These are phyloP conservation scores for Bipolaris oryzae DNA, from an alignment of 2,329 filamentous ascomycete genomes.

Conservation along the genomic window DNA sequence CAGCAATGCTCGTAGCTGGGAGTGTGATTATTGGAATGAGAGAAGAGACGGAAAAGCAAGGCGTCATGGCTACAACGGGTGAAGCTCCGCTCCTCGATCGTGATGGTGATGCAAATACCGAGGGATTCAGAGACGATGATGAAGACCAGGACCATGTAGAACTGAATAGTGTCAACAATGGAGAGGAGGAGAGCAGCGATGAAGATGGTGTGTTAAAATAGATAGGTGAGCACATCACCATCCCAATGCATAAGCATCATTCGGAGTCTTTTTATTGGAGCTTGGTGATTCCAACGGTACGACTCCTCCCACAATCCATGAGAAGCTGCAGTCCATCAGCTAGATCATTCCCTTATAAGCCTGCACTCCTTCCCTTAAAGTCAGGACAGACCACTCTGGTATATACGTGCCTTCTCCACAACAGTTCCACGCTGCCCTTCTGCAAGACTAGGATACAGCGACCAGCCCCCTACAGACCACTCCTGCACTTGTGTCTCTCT, in stretches of 20 bases:
- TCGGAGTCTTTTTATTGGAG: slow-evolving; percentile 3
- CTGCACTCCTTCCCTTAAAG: too few relatives aligned
- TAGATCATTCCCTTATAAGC: too few relatives aligned
- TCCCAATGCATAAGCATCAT: slow-evolving; percentile 2
- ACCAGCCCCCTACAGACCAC: not conserved
- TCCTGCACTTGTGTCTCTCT: not conserved
- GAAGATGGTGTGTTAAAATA: slow-evolving; percentile 43
- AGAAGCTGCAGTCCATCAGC: too few relatives aligned
- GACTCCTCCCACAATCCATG: not conserved
- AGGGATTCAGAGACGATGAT: slow-evolving; percentile 46
- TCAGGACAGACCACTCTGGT: too few relatives aligned
- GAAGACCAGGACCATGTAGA: slow-evolving; percentile 34
- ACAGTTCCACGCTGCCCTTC: not conserved
- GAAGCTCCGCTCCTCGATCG: slow-evolving; percentile 30
- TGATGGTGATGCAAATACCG: slow-evolving; percentile 21
- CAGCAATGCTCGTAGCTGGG: slow-evolving; percentile 72
- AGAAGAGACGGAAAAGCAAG: slow-evolving; percentile 58
- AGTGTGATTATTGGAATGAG: slow-evolving; percentile 79
- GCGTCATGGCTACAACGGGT: slow-evolving; percentile 30
- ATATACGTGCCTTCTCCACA: too few relatives aligned
- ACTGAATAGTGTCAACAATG: slow-evolving; percentile 35
- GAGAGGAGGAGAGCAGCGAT: slow-evolving; percentile 31
- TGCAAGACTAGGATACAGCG: not conserved
- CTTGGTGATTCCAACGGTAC: not conserved
- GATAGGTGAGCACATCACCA: not conserved